These are phyloP conservation scores for Stachybotrys elegans DNA, from an alignment of 2,329 filamentous ascomycete species.

Conservation along the genomic window DNA sequence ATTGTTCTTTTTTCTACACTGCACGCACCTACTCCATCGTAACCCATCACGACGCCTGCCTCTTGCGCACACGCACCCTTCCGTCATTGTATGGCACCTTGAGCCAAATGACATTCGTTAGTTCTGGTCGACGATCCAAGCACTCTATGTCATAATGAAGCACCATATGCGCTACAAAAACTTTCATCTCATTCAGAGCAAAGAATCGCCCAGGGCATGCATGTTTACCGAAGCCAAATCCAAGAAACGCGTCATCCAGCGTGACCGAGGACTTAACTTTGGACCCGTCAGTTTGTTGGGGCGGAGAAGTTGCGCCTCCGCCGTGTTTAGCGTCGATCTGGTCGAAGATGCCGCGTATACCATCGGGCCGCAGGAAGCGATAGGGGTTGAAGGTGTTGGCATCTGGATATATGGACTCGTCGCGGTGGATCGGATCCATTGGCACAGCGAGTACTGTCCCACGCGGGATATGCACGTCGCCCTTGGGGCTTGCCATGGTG, in stretches of 20 bases:
- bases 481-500: too few species aligned
- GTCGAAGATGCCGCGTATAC: not conserved
- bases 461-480: too few species aligned
- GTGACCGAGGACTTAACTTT: slow-evolving; percentile 24
- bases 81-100: too few species aligned
- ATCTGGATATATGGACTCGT: not conserved
- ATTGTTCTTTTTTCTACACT: too few species aligned
- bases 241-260: slow-evolving; percentile 39
- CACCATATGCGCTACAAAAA: slow-evolving; percentile 31
- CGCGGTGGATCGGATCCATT: not conserved
- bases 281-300: not conserved
- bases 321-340: not conserved
- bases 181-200: slow-evolving; percentile 44
- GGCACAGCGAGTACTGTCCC: not conserved
- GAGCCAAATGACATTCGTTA: too few species aligned
- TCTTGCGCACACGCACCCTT: too few species aligned
- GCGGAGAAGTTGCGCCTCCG: not conserved
- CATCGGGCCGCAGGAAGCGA: not conserved
- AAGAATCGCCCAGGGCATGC: slow-evolving; percentile 48
- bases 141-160: not conserved
- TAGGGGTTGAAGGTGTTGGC: not conserved
- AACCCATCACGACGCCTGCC: too few species aligned
- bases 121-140: too few species aligned
- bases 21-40: too few species aligned
- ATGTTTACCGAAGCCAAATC: slow-evolving; percentile 49